Evolutionary conservation across 2,329 filamentous ascomycete genomes (phyloP), one percentile per base, ranked within the genome.

Genomic region (Raffaelea arxii): DNA sequence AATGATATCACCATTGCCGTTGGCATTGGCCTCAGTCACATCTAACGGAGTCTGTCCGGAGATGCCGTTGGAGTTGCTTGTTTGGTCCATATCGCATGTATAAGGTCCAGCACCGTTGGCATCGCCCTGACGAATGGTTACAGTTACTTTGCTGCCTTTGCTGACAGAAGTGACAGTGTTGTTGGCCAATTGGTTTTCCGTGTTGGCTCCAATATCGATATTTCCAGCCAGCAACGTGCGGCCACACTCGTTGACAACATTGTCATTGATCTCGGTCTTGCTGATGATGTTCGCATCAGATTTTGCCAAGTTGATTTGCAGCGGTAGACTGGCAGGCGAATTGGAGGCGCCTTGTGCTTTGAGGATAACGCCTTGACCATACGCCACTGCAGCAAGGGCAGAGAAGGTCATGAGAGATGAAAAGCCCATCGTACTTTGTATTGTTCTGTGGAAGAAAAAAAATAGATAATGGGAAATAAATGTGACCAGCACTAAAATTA

Each of bases 121-220:
- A 52, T 73, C 72, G 46, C 72, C 69, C 54, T 77, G 73, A 52
- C 74, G 70, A 44, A 74, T 65, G 19, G 65, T 71, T 42, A 74
- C 65, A 4, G 58, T 63, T 25, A 78, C 39, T 36, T 64, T 53
- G 40, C 63, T 63, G 27, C 74, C 74, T 3, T 63, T 53, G 51
- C 65, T 59, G 44, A 77, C 74, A 42, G 69, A 62, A 3, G 74
- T 78, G 9, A 78, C 70, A 5, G 62, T 55, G 1, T 54, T 51
- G 10, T 65, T 67, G 16, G 67, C 59, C 3, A 78, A 53, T 9
- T 69, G 69, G 46, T 71, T 69, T 59, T 77, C 72, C 1, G 72
- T 76, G 53, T 70, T 70, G 58, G 74, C 69, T 38, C 72, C 72
- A 46, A 82, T 67, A 52, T 82, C 75, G 56, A 83, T 83, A 64